Percentiles rank a stretch among this genome's conserved stretches.
These are phyloP conservation scores for Antrodiella citrinella DNA, from an alignment of 768 basidiomycete species.

Conservation along the genomic window DNA sequence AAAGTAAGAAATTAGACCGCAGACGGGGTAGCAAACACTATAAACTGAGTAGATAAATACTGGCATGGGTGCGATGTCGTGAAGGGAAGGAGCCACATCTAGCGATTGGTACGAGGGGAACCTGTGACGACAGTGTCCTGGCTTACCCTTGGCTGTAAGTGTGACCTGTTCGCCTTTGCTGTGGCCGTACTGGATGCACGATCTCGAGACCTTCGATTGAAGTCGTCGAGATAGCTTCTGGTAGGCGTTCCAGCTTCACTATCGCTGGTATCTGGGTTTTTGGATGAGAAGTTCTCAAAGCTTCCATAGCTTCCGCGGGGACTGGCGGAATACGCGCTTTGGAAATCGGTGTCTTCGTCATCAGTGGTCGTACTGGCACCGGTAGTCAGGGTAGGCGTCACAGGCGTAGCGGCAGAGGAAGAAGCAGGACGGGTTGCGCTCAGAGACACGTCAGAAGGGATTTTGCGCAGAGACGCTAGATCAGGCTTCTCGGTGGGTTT, in stretches of 20 bases:
- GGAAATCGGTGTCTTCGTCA: conserved; percentile 80
- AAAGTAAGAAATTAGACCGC: not conserved
- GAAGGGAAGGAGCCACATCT: not conserved
- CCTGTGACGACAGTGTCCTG: conserved; percentile 30
- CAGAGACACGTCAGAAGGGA: conserved; percentile 26
- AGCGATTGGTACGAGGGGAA: not conserved
- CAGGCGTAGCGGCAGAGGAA: conserved; percentile 20
- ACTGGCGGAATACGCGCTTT: conserved; percentile 76
- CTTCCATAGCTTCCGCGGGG: conserved; percentile 61
- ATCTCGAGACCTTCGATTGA: conserved; percentile 32
- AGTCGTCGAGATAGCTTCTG: conserved; percentile 23
- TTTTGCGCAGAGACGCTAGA: conserved; percentile 23
- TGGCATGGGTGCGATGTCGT: conserved; percentile 13
- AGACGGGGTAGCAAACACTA: conserved; percentile 13
- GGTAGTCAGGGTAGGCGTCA: conserved; percentile 26
- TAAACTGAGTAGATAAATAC: conserved; percentile 11
- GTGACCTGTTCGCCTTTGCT: conserved; percentile 32
- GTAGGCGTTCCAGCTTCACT: conserved; percentile 20
- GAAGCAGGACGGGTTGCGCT: conserved; percentile 19
- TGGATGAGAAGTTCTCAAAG: conserved; percentile 21
- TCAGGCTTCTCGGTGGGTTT: conserved; percentile 1
- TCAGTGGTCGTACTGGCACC: conserved; percentile 40
- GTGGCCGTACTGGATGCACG: conserved; percentile 52
- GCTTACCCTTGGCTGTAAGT: conserved; percentile 26
- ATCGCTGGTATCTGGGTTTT: conserved; percentile 8